Base-by-base conservation (phyloP, 805 yeast genomes). In the Pichia gijzeniarum region DNA sequence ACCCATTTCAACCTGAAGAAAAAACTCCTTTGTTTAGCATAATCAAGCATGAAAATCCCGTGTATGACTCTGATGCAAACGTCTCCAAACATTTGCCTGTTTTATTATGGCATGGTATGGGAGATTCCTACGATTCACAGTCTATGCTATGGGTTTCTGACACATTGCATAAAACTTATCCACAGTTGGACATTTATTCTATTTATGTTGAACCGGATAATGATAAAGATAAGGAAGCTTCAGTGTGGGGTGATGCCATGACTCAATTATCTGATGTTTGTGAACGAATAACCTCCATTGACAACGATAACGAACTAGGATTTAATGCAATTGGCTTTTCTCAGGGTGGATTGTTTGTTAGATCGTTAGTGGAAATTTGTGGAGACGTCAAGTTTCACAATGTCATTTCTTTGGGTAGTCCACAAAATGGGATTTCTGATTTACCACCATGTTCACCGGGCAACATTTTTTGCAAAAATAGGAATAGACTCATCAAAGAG, bases 51-150 rank as follows among this genome's bases (percentile, higher is more conserved):
- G 33, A 30, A 5, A 39, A 21, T 19, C 14, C 20, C 5, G 33
- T 17, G 40, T 10, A 10, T 19, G 35, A 17, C 18, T 20, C 8
- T 12, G 13, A 14, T 30, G 14, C 16, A 6, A 5, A 30, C 14
- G 5, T n/a, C 4, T 25, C 43, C 10, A 16, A 9, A 2, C 52
- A 44, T 28, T 38, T 54, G 9, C 63, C 63, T 2, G 71, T 85
- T 2, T 87, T 85, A 2, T 57, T 86, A 35, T 85, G 95, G 95
- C 95, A 85, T 55, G 95, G 95, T 0, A 70, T 86, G 62, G 93
- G 95, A 0, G 95, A 85, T 59, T 71, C 75, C 10, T 85, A 79
- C 58, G 74, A 82, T 56, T 77, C 88, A 0, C 59, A 72, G 1
- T 77, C 83, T 0, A 76, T 84, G 70, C 65, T 62, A 27, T 60